Conservation (phyloP, 495 filamentous ascomycete species). For the Aspergillus carlsbadensis region DNA sequence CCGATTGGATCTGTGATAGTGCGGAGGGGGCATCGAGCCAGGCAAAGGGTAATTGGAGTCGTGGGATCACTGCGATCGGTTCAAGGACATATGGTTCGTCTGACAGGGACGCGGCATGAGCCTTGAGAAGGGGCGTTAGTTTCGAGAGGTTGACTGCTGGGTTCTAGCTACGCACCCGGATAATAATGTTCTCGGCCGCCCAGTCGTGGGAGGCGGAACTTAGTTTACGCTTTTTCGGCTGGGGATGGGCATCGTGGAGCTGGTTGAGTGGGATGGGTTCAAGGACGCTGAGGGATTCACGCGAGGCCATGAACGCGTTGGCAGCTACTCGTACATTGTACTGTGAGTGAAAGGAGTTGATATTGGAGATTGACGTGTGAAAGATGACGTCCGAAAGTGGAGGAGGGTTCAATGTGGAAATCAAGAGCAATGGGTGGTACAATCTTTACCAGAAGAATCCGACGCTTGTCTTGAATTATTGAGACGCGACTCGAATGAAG, state of each 20-base stretch:
- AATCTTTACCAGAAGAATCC: not conserved
- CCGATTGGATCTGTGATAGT: constrained; percentile 51
- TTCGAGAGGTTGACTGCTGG: not conserved
- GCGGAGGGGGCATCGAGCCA: constrained; percentile 59
- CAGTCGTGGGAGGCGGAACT: constrained; percentile 21
- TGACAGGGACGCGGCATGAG: constrained; percentile 55
- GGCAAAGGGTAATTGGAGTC: constrained; percentile 57
- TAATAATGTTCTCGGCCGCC: constrained; percentile 30
- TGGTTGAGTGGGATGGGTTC: constrained; percentile 39
- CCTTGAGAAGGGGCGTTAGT: constrained; percentile 36
- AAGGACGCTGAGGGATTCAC: constrained; percentile 29
- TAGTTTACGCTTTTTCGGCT: constrained; percentile 38
- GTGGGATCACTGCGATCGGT: constrained; percentile 61
- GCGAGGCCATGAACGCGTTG: constrained; percentile 39
- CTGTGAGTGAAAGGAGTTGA: not conserved
- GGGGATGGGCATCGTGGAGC: constrained; percentile 27
- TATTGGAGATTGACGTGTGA: not conserved
- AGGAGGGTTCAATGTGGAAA: not conserved
- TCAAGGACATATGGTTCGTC: constrained; percentile 59
- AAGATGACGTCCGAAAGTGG: not conserved
- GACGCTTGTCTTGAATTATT: not conserved
- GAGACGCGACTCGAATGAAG: constrained; percentile 12
- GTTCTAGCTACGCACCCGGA: constrained; percentile 27
- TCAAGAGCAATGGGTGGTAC: not conserved
- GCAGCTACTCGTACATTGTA: constrained; percentile 18